A percentile compares a stretch with the other conserved stretches of the same genome.
Evolutionary conservation across 345 rosid species (phyloP).

Genomic region (Arabidopsis suecica): DNA sequence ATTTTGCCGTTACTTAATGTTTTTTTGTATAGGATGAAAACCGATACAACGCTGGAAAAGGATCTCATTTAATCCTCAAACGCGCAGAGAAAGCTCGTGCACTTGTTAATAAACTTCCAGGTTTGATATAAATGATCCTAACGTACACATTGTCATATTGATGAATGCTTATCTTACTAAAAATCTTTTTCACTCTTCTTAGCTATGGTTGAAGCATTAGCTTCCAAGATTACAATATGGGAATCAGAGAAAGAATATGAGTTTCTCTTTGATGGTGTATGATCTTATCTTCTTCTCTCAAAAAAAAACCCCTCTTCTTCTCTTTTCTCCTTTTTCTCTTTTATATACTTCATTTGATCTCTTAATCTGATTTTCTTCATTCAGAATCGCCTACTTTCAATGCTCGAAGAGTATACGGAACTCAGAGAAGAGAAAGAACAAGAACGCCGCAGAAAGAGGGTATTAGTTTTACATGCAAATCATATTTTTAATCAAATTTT

Average conservation of each 20-base stretch:
- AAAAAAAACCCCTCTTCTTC: not conserved
- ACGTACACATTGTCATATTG: constrained; percentile 1
- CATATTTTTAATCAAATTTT: not conserved
- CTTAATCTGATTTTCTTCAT: constrained; percentile 8
- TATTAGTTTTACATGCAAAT: not conserved
- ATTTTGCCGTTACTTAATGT: constrained; percentile 9
- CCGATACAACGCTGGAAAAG: constrained; percentile 93
- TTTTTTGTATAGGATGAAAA: constrained; percentile 76
- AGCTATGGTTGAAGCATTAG: constrained; percentile 86
- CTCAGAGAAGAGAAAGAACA: constrained; percentile 88
- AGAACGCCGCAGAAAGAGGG: constrained; percentile 84
- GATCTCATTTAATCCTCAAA: constrained; percentile 86
- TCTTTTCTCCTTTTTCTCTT: not conserved
- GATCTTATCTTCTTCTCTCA: constrained; percentile 35
- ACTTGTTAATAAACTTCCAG: constrained; percentile 88
- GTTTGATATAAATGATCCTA: constrained; percentile 45
- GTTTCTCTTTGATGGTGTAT: constrained; percentile 87
- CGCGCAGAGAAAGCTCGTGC: constrained; percentile 98
- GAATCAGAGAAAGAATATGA: constrained; percentile 75
- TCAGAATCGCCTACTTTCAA: constrained; percentile 76
- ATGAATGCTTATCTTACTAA: constrained; percentile 3
- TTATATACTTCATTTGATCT: not conserved
- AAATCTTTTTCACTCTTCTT: constrained; percentile 1
- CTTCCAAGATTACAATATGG: constrained; percentile 78
- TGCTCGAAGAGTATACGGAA: constrained; percentile 82